Conservation (phyloP, 306 rosid genomes). For the Sechiopsis laciniata region DNA sequence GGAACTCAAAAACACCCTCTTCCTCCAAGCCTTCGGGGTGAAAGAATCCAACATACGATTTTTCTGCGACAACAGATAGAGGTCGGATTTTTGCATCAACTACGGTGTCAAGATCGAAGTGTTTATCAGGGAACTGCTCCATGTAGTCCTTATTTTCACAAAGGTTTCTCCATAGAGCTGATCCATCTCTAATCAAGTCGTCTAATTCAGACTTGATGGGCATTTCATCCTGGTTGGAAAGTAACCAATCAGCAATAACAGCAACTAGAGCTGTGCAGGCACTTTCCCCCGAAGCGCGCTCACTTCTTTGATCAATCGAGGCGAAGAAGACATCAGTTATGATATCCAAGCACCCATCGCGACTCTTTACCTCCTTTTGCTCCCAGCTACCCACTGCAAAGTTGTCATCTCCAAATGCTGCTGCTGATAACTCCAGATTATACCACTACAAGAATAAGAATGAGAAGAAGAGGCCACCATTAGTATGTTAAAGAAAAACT, state of each 20-base stretch:
- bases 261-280: constrained; percentile 40
- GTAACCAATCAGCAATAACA: constrained; percentile 37
- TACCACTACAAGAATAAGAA: constrained; percentile 19
- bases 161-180: constrained; percentile 35
- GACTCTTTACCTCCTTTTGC: constrained; percentile 32
- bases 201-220: constrained; percentile 33
- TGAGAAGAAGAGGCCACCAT: not conserved
- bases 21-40: constrained; percentile 30
- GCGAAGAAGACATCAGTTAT: constrained; percentile 33
- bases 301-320: constrained; percentile 39
- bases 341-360: constrained; percentile 32
- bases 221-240: constrained; percentile 31
- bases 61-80: constrained; percentile 23
- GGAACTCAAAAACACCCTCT: constrained; percentile 28
- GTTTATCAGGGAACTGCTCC: constrained; percentile 33
- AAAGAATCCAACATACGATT: constrained; percentile 37
- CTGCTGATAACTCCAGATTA: constrained; percentile 19
- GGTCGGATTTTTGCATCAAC: constrained; percentile 32
- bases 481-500: not conserved
- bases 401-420: constrained; percentile 33
- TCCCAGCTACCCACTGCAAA: constrained; percentile 38
- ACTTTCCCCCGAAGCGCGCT: constrained; percentile 39
- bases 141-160: constrained; percentile 27
- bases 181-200: constrained; percentile 37
- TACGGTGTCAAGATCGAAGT: constrained; percentile 38